Conservation (phyloP, 345 rosid species). For the Arabidopsis arenosa region DNA sequence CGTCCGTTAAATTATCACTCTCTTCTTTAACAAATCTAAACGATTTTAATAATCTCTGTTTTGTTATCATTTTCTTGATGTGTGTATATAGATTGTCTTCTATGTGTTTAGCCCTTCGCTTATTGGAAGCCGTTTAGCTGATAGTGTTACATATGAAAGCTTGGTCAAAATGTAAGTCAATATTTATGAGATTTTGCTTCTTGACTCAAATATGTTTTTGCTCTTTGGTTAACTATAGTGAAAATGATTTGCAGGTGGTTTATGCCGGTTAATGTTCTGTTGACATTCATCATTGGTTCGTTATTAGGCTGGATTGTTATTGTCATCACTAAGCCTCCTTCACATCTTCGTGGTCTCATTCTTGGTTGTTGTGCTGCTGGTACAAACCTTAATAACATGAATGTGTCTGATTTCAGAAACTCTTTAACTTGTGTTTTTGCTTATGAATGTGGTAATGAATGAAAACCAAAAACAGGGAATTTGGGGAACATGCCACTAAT, state of each 20-base stretch:
- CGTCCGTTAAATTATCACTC: constrained; percentile 32
- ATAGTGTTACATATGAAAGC: constrained; percentile 60
- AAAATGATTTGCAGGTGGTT: constrained; percentile 55
- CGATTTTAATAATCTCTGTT: not conserved
- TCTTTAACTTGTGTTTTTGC: not conserved
- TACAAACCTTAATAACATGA: not conserved
- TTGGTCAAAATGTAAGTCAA: constrained; percentile 56
- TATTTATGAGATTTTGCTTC: not conserved
- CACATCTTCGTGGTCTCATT: constrained; percentile 50
- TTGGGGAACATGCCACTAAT: constrained; percentile 66
- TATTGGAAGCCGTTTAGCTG: constrained; percentile 57
- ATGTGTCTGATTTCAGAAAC: not conserved
- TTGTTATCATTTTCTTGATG: not conserved
- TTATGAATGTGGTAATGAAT: not conserved
- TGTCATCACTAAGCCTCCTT: constrained; percentile 52
- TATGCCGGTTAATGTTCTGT: constrained; percentile 65
- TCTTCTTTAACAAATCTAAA: not conserved
- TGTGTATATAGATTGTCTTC: constrained; percentile 54
- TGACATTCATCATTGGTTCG: constrained; percentile 60
- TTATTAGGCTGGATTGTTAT: constrained; percentile 55
- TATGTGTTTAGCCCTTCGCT: constrained; percentile 70
- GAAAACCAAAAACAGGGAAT: constrained; percentile 54
- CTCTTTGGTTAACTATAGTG: not conserved
- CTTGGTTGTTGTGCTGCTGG: constrained; percentile 44
- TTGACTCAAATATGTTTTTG: not conserved